These are phyloP conservation scores for Cladobotryum mycophilum DNA, from an alignment of 2,329 filamentous ascomycete genomes.

Conservation along the genomic window DNA sequence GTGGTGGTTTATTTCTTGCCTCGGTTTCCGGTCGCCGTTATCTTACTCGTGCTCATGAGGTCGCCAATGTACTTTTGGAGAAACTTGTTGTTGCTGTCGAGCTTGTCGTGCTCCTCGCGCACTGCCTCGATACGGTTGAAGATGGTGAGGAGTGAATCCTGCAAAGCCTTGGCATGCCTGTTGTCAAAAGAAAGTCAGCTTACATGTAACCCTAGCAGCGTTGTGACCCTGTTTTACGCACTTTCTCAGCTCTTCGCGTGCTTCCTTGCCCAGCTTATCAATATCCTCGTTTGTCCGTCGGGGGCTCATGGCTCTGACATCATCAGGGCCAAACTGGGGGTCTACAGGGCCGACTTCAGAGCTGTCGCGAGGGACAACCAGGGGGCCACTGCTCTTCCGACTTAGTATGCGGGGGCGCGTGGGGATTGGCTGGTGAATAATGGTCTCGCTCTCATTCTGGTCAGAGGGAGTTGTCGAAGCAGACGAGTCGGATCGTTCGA, in stretches of 20 bases:
- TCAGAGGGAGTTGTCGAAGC: slow-evolving; percentile 28
- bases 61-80: slow-evolving; percentile 97
- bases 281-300: slow-evolving; percentile 85
- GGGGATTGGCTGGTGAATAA: slow-evolving; percentile 46
- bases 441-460: slow-evolving; percentile 24
- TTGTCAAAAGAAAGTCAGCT: too few relatives aligned
- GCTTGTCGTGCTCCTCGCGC: slow-evolving; percentile 89
- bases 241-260: slow-evolving; percentile 59
- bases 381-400: slow-evolving; percentile 73
- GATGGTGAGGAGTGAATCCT: slow-evolving; percentile 82
- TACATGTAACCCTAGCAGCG: too few relatives aligned
- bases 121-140: slow-evolving; percentile 93
- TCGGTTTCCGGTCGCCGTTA: slow-evolving; percentile 51
- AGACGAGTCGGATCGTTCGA: slow-evolving; percentile 34
- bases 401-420: slow-evolving; percentile 62
- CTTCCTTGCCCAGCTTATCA: slow-evolving; percentile 78
- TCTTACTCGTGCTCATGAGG: slow-evolving; percentile 79
- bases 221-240: slow-evolving; percentile 24
- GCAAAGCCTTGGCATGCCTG: slow-evolving; percentile 82
- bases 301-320: slow-evolving; percentile 92
- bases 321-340: slow-evolving; percentile 73
- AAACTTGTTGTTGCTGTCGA: slow-evolving; percentile 95
- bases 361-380: slow-evolving; percentile 73
- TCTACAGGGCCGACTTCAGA: slow-evolving; percentile 66
- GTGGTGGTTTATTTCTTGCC: slow-evolving; percentile 44